These are phyloP conservation scores for Epichloe elymi DNA, from an alignment of 2,329 filamentous ascomycete species.

Conservation along the genomic window DNA sequence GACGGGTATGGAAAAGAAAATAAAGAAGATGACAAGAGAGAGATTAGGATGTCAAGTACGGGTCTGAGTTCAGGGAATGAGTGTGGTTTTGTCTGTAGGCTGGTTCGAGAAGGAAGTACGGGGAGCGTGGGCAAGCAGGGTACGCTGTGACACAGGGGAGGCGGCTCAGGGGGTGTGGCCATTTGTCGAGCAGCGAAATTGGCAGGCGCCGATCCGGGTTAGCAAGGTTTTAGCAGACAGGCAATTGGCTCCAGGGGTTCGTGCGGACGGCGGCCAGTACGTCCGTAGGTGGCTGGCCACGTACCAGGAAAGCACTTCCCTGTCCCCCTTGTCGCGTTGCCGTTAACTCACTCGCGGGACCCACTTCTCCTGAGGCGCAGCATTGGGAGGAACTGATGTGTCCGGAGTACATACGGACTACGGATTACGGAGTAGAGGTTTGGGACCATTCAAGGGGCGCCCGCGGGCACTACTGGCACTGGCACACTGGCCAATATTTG, in stretches of 20 bases:
- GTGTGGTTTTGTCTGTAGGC: constrained; percentile 2
- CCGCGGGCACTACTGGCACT: too few relatives aligned
- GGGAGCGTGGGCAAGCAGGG: background rate
- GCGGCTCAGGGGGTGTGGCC: background rate
- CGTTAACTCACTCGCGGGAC: too few relatives aligned
- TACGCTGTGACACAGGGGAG: background rate
- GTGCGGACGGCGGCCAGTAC: too few relatives aligned
- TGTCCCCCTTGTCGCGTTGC: background rate
- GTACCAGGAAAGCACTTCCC: too few relatives aligned
- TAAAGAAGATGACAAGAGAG: background rate
- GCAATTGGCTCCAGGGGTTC: background rate
- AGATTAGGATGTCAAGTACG: background rate
- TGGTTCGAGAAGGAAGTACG: background rate
- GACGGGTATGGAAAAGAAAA: background rate
- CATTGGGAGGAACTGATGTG: too few relatives aligned
- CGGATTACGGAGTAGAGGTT: too few relatives aligned
- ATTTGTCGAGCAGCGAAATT: constrained; percentile 2
- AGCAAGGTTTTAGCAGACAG: background rate
- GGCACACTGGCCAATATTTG: too few relatives aligned
- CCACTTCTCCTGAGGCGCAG: too few relatives aligned
- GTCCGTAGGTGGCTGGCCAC: too few relatives aligned
- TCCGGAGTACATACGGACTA: too few relatives aligned
- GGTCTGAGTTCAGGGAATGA: background rate
- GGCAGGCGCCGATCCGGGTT: background rate
- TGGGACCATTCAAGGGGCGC: too few relatives aligned